Conservation (phyloP, 2,329 filamentous ascomycete species). For the Blastomyces emzantsi region DNA sequence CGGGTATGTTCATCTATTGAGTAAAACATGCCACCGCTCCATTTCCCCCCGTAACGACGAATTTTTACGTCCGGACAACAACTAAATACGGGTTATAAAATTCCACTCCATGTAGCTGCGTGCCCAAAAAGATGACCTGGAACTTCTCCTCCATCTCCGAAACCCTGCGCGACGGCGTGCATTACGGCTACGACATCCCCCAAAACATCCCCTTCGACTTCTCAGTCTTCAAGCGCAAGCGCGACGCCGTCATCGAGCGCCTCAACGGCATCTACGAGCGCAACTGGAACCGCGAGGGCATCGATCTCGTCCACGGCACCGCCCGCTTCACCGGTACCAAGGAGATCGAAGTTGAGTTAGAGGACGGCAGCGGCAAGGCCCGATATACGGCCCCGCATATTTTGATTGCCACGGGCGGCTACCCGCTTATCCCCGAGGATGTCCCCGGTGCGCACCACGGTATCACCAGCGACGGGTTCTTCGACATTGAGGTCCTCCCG, state of each 20-base stretch:
- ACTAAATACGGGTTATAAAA: background rate
- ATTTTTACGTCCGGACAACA: background rate
- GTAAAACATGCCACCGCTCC: background rate
- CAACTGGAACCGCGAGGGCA: constrained; percentile 43
- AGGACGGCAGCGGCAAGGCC: constrained; percentile 33
- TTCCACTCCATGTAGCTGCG: constrained; percentile 31
- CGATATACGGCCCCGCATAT: constrained; percentile 41
- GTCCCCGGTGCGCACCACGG: constrained; percentile 41
- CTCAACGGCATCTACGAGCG: constrained; percentile 43
- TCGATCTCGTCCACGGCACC: constrained; percentile 42
- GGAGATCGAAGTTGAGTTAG: constrained; percentile 36
- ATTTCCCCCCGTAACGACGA: background rate
- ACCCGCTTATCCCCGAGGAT: constrained; percentile 35
- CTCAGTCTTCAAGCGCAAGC: constrained; percentile 40
- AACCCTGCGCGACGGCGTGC: constrained; percentile 36
- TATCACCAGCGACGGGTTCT: constrained; percentile 46
- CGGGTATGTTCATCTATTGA: constrained; percentile 32
- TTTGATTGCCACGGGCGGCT: constrained; percentile 41
- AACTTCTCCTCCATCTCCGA: constrained; percentile 44
- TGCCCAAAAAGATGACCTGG: constrained; percentile 47
- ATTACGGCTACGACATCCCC: constrained; percentile 43
- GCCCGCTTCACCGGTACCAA: constrained; percentile 39
- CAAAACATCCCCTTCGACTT: constrained; percentile 38
- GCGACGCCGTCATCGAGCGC: constrained; percentile 38
- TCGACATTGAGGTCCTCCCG: constrained; percentile 43